Base-by-base conservation (phyloP, 768 basidiomycete genomes). In the Russula emetica region DNA sequence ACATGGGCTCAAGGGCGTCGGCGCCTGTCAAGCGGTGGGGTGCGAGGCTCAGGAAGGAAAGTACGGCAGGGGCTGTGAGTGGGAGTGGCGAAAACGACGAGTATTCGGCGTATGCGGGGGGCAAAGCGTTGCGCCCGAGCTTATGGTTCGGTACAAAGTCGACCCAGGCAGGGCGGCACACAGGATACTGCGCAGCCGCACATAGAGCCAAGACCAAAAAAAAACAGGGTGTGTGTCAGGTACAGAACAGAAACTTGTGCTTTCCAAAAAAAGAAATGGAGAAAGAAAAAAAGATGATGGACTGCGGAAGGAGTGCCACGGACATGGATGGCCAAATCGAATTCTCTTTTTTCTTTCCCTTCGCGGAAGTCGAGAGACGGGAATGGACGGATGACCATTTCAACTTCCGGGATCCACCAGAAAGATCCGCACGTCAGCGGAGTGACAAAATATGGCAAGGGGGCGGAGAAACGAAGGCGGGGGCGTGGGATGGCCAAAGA, bases 11-110 rank as follows among this genome's bases (percentile, higher is more conserved):
- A 18, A 71, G 63, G 9, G 66, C 62, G 40, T 71, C 70, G 60
- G 66, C 68, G 11, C 67, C 66, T 11, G 67, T 69, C 30, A 69
- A 64, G 16, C 72, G 58, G 44, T 66, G 72, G 55, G 74, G 71
- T 22, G 80, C 76, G 7, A 88, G 76, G 2, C 83, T 81, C 44
- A 90, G 76, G 72, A 85, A 90, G 0, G 84, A 79, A 16, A 91
- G 82, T 58, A 92, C 87, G 5, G 89, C 90, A 18, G 90, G 85
- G 9, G 83, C 78, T 0, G 87, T 84, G 45, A 88, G 79, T 7
- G 87, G 82, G 7, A 85, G 84, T 16, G 85, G 81, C 44, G 73
- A 75, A 44, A 90, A 72, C 49, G 74, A 74, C 58, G 82, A 77
- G 7, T 71, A 66, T 66, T 79, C 74, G 3, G 78, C 79, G 69